Evolutionary conservation across 2,329 filamentous ascomycete genomes (phyloP).

Genomic region (Stachybotrys elegans): DNA sequence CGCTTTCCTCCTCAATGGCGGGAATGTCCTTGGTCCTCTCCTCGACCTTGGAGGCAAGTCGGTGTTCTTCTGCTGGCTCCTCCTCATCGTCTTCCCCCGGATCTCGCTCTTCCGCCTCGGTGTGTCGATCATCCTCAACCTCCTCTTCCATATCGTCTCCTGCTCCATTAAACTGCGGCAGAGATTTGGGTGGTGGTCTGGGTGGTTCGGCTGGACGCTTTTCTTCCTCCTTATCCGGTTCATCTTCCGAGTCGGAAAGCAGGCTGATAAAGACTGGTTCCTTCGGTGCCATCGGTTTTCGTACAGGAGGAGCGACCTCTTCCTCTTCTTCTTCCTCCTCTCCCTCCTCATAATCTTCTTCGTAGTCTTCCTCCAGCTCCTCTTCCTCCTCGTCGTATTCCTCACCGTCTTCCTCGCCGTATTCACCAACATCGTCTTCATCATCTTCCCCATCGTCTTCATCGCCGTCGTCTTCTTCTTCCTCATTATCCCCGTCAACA

Average conservation of each 20-base stretch:
- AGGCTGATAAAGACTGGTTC: constrained; percentile 41
- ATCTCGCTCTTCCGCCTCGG: background rate
- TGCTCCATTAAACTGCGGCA: background rate
- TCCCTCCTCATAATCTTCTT: constrained; percentile 8
- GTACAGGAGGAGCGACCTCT: constrained; percentile 3
- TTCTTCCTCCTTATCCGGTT: constrained; percentile 25
- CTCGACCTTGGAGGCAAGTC: too few species aligned
- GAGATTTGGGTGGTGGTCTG: constrained; percentile 1
- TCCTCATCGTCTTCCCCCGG: constrained; percentile 1
- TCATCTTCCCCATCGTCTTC: constrained; percentile 18
- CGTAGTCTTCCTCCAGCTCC: constrained; percentile 9
- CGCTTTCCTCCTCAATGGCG: too few species aligned
- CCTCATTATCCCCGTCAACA: constrained; percentile 16
- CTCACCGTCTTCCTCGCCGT: constrained; percentile 13
- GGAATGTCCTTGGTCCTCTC: too few species aligned
- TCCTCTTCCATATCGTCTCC: too few species aligned
- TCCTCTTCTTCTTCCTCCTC: constrained; percentile 4
- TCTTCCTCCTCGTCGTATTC: constrained; percentile 14
- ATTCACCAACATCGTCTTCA: constrained; percentile 19
- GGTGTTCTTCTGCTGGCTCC: background rate
- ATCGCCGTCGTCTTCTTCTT: constrained; percentile 10
- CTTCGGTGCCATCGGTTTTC: constrained; percentile 13
- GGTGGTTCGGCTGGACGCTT: background rate
- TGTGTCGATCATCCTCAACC: background rate
- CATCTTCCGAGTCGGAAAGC: constrained; percentile 41